Percentiles rank a stretch among this genome's conserved stretches.
Evolutionary conservation across 2,329 filamentous ascomycete genomes (phyloP).

Genomic region (Calycina herbarum): DNA sequence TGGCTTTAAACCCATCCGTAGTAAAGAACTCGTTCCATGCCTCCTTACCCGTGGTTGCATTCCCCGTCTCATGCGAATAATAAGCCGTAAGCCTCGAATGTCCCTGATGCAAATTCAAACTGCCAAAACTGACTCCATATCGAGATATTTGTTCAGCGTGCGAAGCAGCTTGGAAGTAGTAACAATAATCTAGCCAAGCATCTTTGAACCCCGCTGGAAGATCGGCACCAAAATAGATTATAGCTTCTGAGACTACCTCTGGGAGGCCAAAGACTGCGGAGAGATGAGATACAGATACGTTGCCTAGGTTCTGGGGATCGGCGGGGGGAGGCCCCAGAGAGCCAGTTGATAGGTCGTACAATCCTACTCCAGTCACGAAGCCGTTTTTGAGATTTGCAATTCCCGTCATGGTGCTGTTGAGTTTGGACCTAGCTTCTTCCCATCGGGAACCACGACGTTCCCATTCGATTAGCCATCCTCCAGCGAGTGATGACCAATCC

Average conservation of each 20-base stretch:
- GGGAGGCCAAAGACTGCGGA: slow-evolving; percentile 58
- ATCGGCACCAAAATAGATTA: slow-evolving; percentile 49
- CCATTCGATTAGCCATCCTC: slow-evolving; percentile 60
- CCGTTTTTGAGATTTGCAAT: slow-evolving; percentile 57
- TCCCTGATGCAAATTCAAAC: slow-evolving; percentile 51
- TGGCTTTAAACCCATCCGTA: slow-evolving; percentile 47
- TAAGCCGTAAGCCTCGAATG: slow-evolving; percentile 61
- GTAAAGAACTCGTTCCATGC: slow-evolving; percentile 57
- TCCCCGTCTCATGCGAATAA: slow-evolving; percentile 45
- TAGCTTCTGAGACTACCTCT: slow-evolving; percentile 57
- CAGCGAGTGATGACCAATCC: slow-evolving; percentile 58
- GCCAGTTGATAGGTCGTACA: slow-evolving; percentile 52
- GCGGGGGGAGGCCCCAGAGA: slow-evolving; percentile 52
- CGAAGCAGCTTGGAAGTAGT: slow-evolving; percentile 52
- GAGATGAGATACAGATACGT: slow-evolving; percentile 55
- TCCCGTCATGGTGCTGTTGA: slow-evolving; percentile 49
- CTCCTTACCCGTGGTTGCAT: slow-evolving; percentile 48
- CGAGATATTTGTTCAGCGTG: slow-evolving; percentile 50
- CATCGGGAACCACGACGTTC: slow-evolving; percentile 55
- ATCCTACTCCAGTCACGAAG: slow-evolving; percentile 56
- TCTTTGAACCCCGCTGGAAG: slow-evolving; percentile 50
- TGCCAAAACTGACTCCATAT: slow-evolving; percentile 53
- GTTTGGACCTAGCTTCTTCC: slow-evolving; percentile 52
- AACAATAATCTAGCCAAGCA: slow-evolving; percentile 61
- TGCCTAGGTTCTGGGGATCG: slow-evolving; percentile 52